Base-by-base conservation (phyloP, 2,329 filamentous ascomycete species). In the Escovopsis weberi region DNA sequence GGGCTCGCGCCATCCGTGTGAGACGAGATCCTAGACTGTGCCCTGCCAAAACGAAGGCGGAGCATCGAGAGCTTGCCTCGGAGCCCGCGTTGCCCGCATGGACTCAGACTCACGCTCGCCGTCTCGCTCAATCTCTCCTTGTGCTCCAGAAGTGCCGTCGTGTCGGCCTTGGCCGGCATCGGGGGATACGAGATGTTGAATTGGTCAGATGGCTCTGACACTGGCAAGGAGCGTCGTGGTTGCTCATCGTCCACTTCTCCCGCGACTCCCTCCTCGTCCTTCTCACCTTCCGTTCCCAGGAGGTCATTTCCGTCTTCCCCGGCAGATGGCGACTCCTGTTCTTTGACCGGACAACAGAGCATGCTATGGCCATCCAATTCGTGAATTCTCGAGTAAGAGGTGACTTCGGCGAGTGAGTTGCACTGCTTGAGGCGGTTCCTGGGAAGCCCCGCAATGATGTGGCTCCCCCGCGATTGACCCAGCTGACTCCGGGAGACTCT, bases 111-210 rank as follows among this genome's bases (percentile, higher is more conserved):
- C 36, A 34, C 45, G 37, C 46, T 48, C 36, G 26, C 45, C 18
- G 33, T 46, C 15, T 50, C 43, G 30, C 44, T 42, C 23, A 50
- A 34, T 8, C 39, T 40, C 28, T 42, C 41, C 36, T 44, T 44
- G 18, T 40, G 41, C 6, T 39, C 28, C 45, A 12, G 47, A 47
- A 18, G 42, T 39, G 34, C 42, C 45, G 23, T 45, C 44, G 11
- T 40, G 35, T 50, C 45, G 4, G 37, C 45, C 38, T 43, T 39
- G 5, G 43, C 44, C 10, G 47, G 44, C 2, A 55, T 53, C 4
- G 51, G 50, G 6, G 59, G 59, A 43, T 58, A 60, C 11, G 53
- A 43, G 41, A 63, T 57, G 37, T 59, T 59, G 42, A 62, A 61
- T 35, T 59, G 59, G 26, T 62, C 57, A 11, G 59, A 59, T 19